phyloP scores from a whole-genome alignment of 495 filamentous ascomycete genomes.

The Aspergillus avenaceus region DNA sequence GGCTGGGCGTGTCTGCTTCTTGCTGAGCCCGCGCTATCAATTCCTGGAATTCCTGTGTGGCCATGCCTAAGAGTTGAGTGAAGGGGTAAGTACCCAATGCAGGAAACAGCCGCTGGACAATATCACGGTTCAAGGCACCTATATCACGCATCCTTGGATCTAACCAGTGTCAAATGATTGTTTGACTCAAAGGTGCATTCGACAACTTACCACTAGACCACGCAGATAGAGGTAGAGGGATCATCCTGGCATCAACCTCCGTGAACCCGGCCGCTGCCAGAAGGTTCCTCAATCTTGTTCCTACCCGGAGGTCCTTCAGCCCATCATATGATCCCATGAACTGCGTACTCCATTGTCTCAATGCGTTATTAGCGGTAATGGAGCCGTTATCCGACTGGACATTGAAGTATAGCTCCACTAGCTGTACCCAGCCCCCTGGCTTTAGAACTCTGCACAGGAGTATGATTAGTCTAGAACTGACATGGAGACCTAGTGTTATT shows the following conservation, averaged over 20 bases:
- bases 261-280: slow-evolving; percentile 67
- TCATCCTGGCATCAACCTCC: slow-evolving; percentile 66
- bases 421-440: slow-evolving; percentile 82
- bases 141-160: slow-evolving; percentile 59
- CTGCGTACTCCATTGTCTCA: slow-evolving; percentile 68
- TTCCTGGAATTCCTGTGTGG: slow-evolving; percentile 56
- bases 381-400: slow-evolving; percentile 88
- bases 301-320: slow-evolving; percentile 67
- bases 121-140: slow-evolving; percentile 57
- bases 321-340: slow-evolving; percentile 64
- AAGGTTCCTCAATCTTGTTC: slow-evolving; percentile 56
- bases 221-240: slow-evolving; percentile 67
- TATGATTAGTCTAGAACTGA: slow-evolving; percentile 14
- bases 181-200: background rate
- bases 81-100: slow-evolving; percentile 63
- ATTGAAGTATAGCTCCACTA: slow-evolving; percentile 84
- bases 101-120: slow-evolving; percentile 55
- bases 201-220: slow-evolving; percentile 65
- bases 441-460: slow-evolving; percentile 47
- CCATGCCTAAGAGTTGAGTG: slow-evolving; percentile 54
- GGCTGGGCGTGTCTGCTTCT: slow-evolving; percentile 59
- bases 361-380: slow-evolving; percentile 64
- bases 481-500: background rate
- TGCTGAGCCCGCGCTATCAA: slow-evolving; percentile 61
- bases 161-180: slow-evolving; percentile 22